These are phyloP conservation scores for Betula pendula DNA, from an alignment of 306 rosid genomes.

Conservation along the genomic window DNA sequence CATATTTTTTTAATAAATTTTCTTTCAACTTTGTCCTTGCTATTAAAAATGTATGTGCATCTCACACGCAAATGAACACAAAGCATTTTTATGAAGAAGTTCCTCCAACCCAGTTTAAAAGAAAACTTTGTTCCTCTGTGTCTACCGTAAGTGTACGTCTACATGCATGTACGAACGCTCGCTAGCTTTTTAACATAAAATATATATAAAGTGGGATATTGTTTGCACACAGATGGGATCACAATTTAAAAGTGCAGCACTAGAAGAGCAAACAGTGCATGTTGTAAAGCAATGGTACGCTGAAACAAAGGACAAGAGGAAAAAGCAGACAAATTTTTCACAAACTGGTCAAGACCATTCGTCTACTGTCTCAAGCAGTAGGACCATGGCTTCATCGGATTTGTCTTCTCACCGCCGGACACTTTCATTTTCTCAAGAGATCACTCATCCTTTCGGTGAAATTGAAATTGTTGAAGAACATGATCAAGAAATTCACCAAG, in stretches of 20 bases:
- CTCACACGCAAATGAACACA: too few species aligned
- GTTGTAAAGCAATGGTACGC: conserved; percentile 51
- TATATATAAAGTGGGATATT: not conserved
- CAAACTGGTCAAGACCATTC: conserved; percentile 4
- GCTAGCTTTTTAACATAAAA: not conserved
- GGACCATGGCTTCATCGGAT: not conserved
- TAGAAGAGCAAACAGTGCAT: conserved; percentile 45
- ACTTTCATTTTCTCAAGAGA: conserved; percentile 5
- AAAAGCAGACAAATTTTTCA: conserved; percentile 16
- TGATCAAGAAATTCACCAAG: conserved; percentile 16
- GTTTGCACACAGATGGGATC: conserved; percentile 53
- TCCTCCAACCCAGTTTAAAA: too few species aligned
- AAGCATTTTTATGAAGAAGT: too few species aligned
- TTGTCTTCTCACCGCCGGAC: conserved; percentile 15
- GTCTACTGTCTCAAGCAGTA: conserved; percentile 16
- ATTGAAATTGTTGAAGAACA: conserved; percentile 26
- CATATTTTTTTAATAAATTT: too few species aligned
- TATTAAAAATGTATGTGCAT: too few species aligned
- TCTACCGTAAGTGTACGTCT: too few species aligned
- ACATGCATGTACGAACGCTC: too few species aligned
- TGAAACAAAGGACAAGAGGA: conserved; percentile 47
- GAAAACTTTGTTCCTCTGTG: too few species aligned
- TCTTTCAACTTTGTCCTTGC: too few species aligned
- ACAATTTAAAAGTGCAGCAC: conserved; percentile 41
- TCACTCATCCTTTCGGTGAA: not conserved